phyloP scores from a whole-genome alignment of 1,139 yeast genomes.

The Candida sp. region DNA sequence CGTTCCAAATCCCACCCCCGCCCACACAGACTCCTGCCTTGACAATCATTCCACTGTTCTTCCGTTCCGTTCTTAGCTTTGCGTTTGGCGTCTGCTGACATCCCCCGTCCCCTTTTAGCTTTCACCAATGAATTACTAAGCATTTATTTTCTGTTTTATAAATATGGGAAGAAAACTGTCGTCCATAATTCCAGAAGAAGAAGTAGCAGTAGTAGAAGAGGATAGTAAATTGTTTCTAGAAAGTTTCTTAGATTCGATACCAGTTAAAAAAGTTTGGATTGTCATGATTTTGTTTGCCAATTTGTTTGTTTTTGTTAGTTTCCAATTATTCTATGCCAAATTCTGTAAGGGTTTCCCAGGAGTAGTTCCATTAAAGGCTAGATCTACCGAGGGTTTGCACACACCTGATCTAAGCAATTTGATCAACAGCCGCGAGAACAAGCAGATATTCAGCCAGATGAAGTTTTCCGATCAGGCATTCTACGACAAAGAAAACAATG shows the following conservation, averaged over 20 bases:
- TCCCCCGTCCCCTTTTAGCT: neutral
- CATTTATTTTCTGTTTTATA: neutral
- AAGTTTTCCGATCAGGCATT: slow-evolving; percentile 46
- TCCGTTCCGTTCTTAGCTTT: neutral
- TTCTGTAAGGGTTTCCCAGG: slow-evolving; percentile 12
- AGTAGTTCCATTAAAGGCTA: slow-evolving; percentile 4
- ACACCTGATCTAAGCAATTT: slow-evolving; percentile 8
- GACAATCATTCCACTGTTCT: neutral
- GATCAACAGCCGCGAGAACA: slow-evolving; percentile 23
- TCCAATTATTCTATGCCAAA: slow-evolving; percentile 13
- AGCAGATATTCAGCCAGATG: slow-evolving; percentile 27
- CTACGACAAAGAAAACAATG: slow-evolving; percentile 44
- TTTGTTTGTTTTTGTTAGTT: slow-evolving; percentile 11
- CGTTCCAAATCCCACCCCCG: neutral
- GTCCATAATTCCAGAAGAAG: neutral
- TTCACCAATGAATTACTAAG: neutral
- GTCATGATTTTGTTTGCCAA: slow-evolving; percentile 14
- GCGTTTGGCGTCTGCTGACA: neutral
- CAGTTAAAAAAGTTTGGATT: slow-evolving; percentile 8
- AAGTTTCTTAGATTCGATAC: neutral
- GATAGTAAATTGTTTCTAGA: slow-evolving; percentile 3
- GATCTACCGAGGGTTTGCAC: neutral
- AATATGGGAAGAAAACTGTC: slow-evolving; percentile 4
- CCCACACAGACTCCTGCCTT: neutral
- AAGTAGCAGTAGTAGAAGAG: neutral